Evolutionary conservation across 371 early-diverging fungal genomes (phyloP).

Genomic region (Paramicrosporidium saccamoebae): DNA sequence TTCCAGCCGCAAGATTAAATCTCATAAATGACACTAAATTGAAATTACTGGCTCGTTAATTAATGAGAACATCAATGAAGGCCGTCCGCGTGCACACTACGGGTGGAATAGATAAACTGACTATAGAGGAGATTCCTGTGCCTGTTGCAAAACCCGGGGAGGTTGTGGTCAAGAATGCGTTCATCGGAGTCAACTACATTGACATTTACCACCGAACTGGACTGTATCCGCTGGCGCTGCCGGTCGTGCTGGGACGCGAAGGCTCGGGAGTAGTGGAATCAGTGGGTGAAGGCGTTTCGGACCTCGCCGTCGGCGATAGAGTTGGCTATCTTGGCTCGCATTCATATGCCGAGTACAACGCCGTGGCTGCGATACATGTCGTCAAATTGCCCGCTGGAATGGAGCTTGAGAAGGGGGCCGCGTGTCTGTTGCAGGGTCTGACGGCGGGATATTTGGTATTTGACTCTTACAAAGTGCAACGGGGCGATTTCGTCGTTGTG

Average conservation of each 20-base stretch:
- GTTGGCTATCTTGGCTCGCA: slow-evolving; percentile 29
- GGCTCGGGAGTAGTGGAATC: slow-evolving; percentile 45
- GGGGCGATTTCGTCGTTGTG: slow-evolving; percentile 38
- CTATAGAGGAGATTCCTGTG: slow-evolving; percentile 11
- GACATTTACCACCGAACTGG: slow-evolving; percentile 75
- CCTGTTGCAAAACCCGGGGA: slow-evolving; percentile 12
- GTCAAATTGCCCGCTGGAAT: slow-evolving; percentile 17
- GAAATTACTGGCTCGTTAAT: too few species aligned
- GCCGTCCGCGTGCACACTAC: slow-evolving; percentile 23
- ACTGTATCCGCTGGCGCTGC: slow-evolving; percentile 27
- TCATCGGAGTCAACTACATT: slow-evolving; percentile 59
- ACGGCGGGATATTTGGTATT: slow-evolving; percentile 45
- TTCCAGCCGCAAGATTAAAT: too few species aligned
- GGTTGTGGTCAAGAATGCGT: slow-evolving; percentile 38
- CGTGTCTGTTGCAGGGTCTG: slow-evolving; percentile 25
- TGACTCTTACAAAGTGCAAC: slow-evolving; percentile 27
- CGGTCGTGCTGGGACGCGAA: slow-evolving; percentile 41
- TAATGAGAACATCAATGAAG: too few species aligned
- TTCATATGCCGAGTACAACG: slow-evolving; percentile 44
- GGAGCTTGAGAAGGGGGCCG: slow-evolving; percentile 20
- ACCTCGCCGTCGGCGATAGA: slow-evolving; percentile 36
- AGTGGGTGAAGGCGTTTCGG: slow-evolving; percentile 22
- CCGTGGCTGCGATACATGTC: slow-evolving; percentile 8
- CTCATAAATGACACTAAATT: too few species aligned
- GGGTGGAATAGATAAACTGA: slow-evolving; percentile 35